Conservation (phyloP, 2,329 filamentous ascomycete genomes). For the Ambrosiella cleistominuta region DNA sequence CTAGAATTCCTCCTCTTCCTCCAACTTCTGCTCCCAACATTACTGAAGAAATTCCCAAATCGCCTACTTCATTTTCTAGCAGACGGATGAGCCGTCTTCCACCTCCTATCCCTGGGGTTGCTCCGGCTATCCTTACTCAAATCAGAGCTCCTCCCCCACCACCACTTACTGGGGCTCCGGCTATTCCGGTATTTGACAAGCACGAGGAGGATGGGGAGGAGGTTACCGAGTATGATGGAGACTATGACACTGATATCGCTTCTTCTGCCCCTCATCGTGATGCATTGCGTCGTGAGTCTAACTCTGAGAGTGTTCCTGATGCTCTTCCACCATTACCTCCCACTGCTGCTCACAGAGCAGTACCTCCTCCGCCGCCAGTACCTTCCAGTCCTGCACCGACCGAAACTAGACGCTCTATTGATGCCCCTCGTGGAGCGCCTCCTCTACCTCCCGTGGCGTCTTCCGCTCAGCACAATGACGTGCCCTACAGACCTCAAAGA, state of each 20-base stretch:
- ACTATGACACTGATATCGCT: conserved; percentile 94
- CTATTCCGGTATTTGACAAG: conserved; percentile 23
- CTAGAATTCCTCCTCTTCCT: conserved; percentile 18
- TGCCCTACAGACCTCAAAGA: conserved; percentile 31
- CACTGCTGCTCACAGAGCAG: conserved; percentile 26
- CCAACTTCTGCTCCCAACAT: conserved; percentile 20
- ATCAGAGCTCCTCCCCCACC: conserved; percentile 50
- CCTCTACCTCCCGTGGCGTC: conserved; percentile 15
- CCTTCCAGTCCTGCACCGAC: conserved; percentile 36
- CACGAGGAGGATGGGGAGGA: conserved; percentile 48
- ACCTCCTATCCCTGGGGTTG: conserved; percentile 41
- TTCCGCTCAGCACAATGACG: conserved; percentile 16
- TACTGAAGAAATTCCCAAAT: conserved; percentile 20
- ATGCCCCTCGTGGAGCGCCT: conserved; percentile 35
- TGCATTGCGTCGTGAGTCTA: conserved; percentile 47
- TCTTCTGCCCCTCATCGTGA: conserved; percentile 90
- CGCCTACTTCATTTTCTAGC: conserved; percentile 26
- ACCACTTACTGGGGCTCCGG: conserved; percentile 33
- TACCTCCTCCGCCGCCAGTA: conserved; percentile 37
- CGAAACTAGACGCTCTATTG: conserved; percentile 41
- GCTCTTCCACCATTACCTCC: conserved; percentile 29
- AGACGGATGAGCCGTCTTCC: conserved; percentile 40
- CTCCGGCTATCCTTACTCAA: conserved; percentile 30
- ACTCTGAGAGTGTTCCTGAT: conserved; percentile 34
- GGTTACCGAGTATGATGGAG: conserved; percentile 85